Evolutionary conservation across 2,329 filamentous ascomycete genomes (phyloP), one percentile per base, ranked within the genome.

Genomic region (Ophiostoma perfectum): DNA sequence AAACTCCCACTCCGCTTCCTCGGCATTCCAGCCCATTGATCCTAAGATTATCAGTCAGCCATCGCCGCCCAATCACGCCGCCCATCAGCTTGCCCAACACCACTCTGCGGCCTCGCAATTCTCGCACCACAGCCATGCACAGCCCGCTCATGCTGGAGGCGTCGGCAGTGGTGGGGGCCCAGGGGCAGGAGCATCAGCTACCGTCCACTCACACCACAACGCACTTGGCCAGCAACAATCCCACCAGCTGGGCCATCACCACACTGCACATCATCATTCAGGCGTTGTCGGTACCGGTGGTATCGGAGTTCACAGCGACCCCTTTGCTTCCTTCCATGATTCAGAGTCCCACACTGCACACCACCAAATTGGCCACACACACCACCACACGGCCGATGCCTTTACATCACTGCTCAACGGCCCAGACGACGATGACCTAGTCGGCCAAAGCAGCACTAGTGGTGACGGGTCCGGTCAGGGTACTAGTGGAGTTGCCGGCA

Each of bases 11-110:
- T 75, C 38, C 71, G 76, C 38, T 12, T 75, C 38, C 71, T 76
- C 36, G 14, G 74, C 74, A 47, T 77, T 77, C 74, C 82, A 85
- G 67, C 84, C 84, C 39, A 86, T 87, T 75, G 84, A 87, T 73
- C 84, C 84, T n/a, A 83, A 84, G 72, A 86, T 86, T 67, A 86
- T 86, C 72, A 81, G 78, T 63, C 80, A 82, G 66, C 73, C 77
- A 0, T 71, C 75, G 1, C 73, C 73, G 38, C 74, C 76, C 44
- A 49, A n/a, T 6, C 64, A 65, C 64, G 36, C 44, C 64, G 7
- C 36, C 3, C 64, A 65, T 14, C 44, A 49, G 44, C 64, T 49
- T 4, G 27, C 64, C 36, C 45, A 52, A 18, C 45, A 64, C 27
- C 63, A 64, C 41, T 14, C 63, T 8, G 42, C 63, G 14, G 42